Conservation (phyloP, 805 yeast genomes). For the Tetrapisispora taiwanensis region DNA sequence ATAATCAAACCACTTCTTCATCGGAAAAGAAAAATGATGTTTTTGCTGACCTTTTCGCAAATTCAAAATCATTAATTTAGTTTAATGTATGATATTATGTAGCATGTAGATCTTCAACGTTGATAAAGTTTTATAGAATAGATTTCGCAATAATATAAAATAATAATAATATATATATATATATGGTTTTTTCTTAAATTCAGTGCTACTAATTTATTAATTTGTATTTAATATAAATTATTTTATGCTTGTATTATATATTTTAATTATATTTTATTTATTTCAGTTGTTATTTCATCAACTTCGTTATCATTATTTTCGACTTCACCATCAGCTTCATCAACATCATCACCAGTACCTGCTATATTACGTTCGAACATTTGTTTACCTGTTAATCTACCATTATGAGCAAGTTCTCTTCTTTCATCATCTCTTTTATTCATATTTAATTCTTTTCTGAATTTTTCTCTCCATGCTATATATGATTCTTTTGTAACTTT, state of each 20-base stretch:
- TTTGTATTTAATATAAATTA: not conserved
- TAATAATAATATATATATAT: too few relatives aligned
- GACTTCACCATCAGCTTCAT: conserved; percentile 14
- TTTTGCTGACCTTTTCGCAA: conserved; percentile 24
- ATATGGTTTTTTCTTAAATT: too few relatives aligned
- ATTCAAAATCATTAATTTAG: conserved; percentile 24
- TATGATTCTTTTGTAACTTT: conserved; percentile 75
- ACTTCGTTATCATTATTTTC: conserved; percentile 8
- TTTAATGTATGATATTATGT: conserved; percentile 4
- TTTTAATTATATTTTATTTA: conserved; percentile 1
- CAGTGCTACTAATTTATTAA: not conserved
- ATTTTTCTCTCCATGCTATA: conserved; percentile 57
- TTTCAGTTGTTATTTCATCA: conserved; percentile 2
- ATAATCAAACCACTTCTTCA: conserved; percentile 9
- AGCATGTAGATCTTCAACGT: not conserved
- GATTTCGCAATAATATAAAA: too few relatives aligned
- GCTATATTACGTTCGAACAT: conserved; percentile 87
- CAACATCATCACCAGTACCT: conserved; percentile 52
- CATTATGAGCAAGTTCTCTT: conserved; percentile 50
- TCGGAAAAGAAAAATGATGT: conserved; percentile 15
- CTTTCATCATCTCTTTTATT: conserved; percentile 49
- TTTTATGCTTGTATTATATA: not conserved
- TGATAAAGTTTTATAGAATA: not conserved
- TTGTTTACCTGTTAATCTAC: conserved; percentile 77
- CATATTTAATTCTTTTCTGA: conserved; percentile 63